These are phyloP conservation scores for Flaveria trinervia DNA, from an alignment of 129 eudicot species.

Conservation along the genomic window DNA sequence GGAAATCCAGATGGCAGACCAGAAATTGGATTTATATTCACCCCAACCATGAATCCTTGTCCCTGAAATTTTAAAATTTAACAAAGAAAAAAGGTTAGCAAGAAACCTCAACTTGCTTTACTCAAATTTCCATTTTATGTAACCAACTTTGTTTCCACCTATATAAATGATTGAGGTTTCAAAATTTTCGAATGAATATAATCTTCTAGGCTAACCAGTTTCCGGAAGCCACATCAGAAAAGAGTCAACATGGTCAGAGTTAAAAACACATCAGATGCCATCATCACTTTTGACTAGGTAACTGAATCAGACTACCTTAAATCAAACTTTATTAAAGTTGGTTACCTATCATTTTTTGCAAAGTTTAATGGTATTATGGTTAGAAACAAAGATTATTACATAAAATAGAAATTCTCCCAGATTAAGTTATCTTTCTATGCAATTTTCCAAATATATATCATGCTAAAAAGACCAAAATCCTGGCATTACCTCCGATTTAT, in stretches of 20 bases:
- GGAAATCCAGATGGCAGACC: conserved; percentile 94
- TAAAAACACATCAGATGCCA: neutral
- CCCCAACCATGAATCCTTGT: conserved; percentile 99
- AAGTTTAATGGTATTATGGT: neutral
- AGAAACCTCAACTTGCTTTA: neutral
- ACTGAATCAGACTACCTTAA: conserved; percentile 12
- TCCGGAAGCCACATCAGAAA: neutral
- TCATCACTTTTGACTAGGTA: conserved; percentile 6
- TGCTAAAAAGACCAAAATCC: conserved; percentile 20
- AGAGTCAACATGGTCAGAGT: conserved; percentile 5
- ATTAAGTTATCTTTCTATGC: neutral
- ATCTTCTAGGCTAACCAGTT: neutral
- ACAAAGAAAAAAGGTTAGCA: conserved; percentile 15
- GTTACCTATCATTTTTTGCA: neutral
- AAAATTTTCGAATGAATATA: neutral
- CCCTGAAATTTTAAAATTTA: conserved; percentile 47
- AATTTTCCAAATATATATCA: conserved; percentile 12
- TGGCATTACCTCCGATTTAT: conserved; percentile 65
- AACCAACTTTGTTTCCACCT: conserved; percentile 12
- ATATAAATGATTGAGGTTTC: neutral
- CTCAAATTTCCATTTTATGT: neutral
- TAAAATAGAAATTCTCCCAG: conserved; percentile 1
- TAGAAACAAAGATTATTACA: neutral
- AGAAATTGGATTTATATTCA: conserved; percentile 76
- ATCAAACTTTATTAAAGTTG: neutral